These are phyloP conservation scores for Solanum pinnatisectum DNA, from an alignment of 257 asterid species.

Conservation along the genomic window DNA sequence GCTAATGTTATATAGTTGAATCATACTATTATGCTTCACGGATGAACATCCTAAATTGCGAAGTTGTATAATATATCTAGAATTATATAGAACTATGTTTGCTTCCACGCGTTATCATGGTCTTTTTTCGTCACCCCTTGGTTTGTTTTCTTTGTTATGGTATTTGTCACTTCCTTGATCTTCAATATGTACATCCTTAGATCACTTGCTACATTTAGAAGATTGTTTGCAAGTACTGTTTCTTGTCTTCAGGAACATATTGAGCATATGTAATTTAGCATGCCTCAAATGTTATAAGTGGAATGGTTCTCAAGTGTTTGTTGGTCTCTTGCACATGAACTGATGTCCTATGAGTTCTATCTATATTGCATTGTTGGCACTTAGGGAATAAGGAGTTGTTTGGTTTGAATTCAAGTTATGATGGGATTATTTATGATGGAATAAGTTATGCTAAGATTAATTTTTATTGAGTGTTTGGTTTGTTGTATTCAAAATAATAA, in stretches of 20 bases:
- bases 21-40: not conserved
- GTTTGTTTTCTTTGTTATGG: not conserved
- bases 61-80: conserved; percentile 4
- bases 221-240: not conserved
- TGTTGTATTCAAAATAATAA: too few species aligned
- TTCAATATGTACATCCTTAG: not conserved
- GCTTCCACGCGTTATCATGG: not conserved
- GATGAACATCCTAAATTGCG: not conserved
- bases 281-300: not conserved
- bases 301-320: not conserved
- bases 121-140: not conserved
- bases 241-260: not conserved
- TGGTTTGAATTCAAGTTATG: too few species aligned
- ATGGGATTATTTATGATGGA: too few species aligned
- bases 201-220: not conserved
- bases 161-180: not conserved
- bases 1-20: conserved; percentile 1
- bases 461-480: too few species aligned
- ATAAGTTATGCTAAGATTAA: too few species aligned
- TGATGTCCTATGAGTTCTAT: not conserved
- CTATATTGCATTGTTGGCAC: not conserved
- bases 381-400: not conserved
- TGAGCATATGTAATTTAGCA: not conserved
- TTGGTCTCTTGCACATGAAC: not conserved
- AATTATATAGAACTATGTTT: not conserved